Base-by-base conservation (phyloP, 192 early-diverging fungal genomes). In the Coemansia sp. region DNA sequence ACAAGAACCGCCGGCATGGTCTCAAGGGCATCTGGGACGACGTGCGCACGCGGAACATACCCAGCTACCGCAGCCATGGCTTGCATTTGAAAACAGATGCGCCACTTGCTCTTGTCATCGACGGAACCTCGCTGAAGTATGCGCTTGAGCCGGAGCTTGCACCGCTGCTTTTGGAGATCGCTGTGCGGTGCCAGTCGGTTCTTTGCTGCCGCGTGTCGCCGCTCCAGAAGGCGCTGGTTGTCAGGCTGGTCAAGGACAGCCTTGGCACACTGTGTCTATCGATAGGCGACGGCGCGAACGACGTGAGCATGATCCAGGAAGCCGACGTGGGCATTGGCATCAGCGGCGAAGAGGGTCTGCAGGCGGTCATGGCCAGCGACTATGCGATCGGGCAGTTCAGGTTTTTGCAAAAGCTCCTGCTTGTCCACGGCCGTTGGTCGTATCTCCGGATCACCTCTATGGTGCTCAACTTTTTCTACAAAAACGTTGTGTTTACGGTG, bases 291-390 rank as follows among this genome's bases (percentile, higher is more conserved):
- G 91, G 95, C 33, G 96, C 94, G 14, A 99, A 99, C 73, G 96
- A 99, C 73, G 95, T 99, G 16, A 87, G 88, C 34, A 99, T 99
- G 96, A 99, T 99, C 66, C 96, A 99, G 79, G 94, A 93, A 48
- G 95, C 96, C 33, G 90, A 98, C 75, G 86, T 98, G 18, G 96
- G 96, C 45, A 80, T 98, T 31, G 96, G 96, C 28, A 96, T 98
- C 61, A 89, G 90, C 16, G 96, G 96, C 48, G 90, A 95, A 66
- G 96, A 98, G 78, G 96, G 96, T 10, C 69, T 95, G 73, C 95
- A 98, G 69, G 96, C 96, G 1, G 91, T 88, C 7, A 92, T 94
- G 91, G 91, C 93, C 3, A 85, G 89, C 25, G 96, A 98, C 83
- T 98, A 95, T 69, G 91, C 92, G 0, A 92, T 98, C 66, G 90